These are phyloP conservation scores for Globisporangium radiosum DNA, from an alignment of 352 stramenopile species.

Conservation along the genomic window DNA sequence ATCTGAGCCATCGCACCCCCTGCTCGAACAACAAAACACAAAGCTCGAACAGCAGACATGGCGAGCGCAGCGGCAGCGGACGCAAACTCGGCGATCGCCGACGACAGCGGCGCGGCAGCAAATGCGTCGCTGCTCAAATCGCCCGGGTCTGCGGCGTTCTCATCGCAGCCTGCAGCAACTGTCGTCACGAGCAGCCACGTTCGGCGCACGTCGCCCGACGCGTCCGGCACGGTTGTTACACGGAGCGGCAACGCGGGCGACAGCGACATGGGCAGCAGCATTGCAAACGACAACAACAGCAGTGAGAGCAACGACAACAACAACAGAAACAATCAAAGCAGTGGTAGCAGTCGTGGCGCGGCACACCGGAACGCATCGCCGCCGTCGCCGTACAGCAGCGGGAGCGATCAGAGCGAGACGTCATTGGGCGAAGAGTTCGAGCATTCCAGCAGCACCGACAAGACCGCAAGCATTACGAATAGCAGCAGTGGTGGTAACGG, in stretches of 20 bases:
- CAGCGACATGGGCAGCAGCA: not conserved
- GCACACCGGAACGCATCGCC: not conserved
- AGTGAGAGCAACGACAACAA: conserved; percentile 8
- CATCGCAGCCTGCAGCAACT: conserved; percentile 26
- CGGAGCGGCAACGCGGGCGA: not conserved
- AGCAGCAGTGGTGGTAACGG: too few species aligned
- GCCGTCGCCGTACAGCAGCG: conserved; percentile 11
- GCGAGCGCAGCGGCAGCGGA: not conserved
- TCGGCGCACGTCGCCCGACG: conserved; percentile 15
- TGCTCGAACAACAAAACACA: too few species aligned
- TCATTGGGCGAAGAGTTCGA: conserved; percentile 11
- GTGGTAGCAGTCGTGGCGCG: not conserved
- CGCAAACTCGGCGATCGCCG: not conserved
- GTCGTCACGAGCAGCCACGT: conserved; percentile 24
- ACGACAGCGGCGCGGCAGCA: not conserved
- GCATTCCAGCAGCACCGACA: not conserved
- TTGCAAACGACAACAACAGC: not conserved
- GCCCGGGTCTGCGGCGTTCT: conserved; percentile 24
- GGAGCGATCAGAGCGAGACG: conserved; percentile 13
- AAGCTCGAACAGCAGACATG: not conserved
- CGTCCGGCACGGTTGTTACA: not conserved
- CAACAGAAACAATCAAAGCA: not conserved
- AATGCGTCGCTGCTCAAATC: conserved; percentile 10
- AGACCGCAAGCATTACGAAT: not conserved
- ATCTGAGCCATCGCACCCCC: too few species aligned